Base-by-base conservation (phyloP, 495 filamentous ascomycete genomes). In the Xylaria intraflava region DNA sequence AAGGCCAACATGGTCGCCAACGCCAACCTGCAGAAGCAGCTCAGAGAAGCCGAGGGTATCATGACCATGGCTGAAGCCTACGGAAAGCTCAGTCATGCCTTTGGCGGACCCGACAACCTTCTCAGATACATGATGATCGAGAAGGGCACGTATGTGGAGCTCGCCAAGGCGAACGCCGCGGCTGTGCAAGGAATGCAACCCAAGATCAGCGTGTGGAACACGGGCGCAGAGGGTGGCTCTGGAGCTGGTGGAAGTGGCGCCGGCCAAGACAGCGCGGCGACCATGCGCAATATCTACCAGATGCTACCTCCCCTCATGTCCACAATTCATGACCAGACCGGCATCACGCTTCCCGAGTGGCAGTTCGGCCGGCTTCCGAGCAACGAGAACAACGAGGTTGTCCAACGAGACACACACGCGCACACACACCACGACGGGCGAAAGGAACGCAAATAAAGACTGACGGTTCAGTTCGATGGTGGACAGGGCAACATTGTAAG, bases 121-220 rank as follows among this genome's bases (percentile, higher is more conserved):
- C 66, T 91, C 55, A 84, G 89, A 64, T 90, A 84, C 75, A 75
- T 88, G 69, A 90, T 87, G 84, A 82, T 87, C 63, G 78, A 86
- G 70, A 81, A 83, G 64, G 78, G 78, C 58, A 80, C 80, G 1
- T 86, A 84, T 57, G 72, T 79, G 45, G 71, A 81, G 57, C 76
- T 87, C 40, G 84, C 84, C 49, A 80, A 83, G 57, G 82, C 82
- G 39, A 87, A 87, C 59, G 88, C 84, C 20, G 59, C 72, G 35
- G 88, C 87, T 20, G 79, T 93, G 67, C 73, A 83, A 40, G 88
- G 88, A 44, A 70, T 93, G 58, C 80, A 88, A 61, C 88, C 88
- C 49, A 93, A 91, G 82, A 93, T 93, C 69, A 89, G 81, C 44
- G 78, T 89, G 9, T 93, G 88, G 88, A 91, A 90, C 67, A 91